Evolutionary conservation across 768 basidiomycete species (phyloP).

Genomic region (Leccinum barrowsii): DNA sequence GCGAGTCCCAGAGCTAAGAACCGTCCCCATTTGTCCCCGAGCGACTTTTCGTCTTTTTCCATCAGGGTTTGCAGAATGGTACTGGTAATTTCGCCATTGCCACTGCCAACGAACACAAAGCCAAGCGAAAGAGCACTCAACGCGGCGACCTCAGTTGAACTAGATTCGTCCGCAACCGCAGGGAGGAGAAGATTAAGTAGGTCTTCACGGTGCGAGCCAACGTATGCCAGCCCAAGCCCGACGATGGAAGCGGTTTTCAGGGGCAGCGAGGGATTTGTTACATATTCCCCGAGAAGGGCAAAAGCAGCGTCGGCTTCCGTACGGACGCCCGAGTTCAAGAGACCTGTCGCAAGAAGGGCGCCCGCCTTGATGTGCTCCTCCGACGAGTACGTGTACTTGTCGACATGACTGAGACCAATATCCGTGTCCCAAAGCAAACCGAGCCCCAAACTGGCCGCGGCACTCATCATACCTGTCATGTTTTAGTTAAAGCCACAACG

Average conservation of each 20-base stretch:
- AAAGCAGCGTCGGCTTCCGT: constrained; percentile 92
- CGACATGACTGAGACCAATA: constrained; percentile 87
- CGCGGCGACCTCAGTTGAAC: constrained; percentile 86
- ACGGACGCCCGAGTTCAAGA: constrained; percentile 84
- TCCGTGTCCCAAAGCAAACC: constrained; percentile 96
- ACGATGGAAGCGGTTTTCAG: constrained; percentile 87
- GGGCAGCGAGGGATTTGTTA: constrained; percentile 79
- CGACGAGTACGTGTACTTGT: constrained; percentile 94
- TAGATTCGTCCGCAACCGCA: constrained; percentile 72
- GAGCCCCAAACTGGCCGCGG: constrained; percentile 90
- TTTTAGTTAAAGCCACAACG: constrained; percentile 2
- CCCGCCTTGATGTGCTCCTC: constrained; percentile 99
- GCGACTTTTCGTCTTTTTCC: constrained; percentile 70
- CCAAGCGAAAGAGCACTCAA: constrained; percentile 87
- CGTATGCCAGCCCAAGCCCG: constrained; percentile 92
- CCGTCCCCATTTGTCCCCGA: constrained; percentile 92
- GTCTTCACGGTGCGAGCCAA: constrained; percentile 89
- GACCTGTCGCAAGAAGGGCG: constrained; percentile 90
- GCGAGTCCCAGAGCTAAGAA: constrained; percentile 90
- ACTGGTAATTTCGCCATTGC: constrained; percentile 87
- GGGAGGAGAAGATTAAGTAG: constrained; percentile 75
- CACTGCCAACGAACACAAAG: constrained; percentile 94
- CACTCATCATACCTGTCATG: constrained; percentile 84
- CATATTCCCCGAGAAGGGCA: constrained; percentile 86
- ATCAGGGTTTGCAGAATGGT: constrained; percentile 89